phyloP scores from a whole-genome alignment of 805 yeast species.

The Dipodascus geniculatus region DNA sequence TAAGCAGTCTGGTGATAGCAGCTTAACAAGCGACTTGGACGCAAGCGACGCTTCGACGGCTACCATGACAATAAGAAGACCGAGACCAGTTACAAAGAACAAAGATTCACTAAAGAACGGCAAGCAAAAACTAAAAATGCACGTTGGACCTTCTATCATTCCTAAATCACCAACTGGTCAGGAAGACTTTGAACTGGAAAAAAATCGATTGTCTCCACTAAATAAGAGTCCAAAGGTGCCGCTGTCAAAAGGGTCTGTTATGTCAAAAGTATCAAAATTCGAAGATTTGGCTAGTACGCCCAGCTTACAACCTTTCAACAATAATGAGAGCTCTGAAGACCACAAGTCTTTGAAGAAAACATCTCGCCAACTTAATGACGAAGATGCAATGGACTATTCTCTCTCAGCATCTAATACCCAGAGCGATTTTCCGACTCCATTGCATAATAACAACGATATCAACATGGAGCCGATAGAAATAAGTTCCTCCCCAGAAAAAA shows the following conservation, averaged over 20 bases:
- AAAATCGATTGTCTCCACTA: background rate
- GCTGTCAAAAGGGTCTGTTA: background rate
- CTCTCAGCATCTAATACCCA: background rate
- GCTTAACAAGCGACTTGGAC: background rate
- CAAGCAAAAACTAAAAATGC: background rate
- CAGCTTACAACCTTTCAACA: background rate
- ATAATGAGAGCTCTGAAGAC: background rate
- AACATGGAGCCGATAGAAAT: background rate
- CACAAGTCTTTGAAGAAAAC: background rate
- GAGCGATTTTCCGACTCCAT: background rate
- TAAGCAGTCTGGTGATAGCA: background rate
- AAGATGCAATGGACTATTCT: background rate
- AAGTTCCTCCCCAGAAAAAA: background rate
- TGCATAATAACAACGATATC: background rate
- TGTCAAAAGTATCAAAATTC: background rate
- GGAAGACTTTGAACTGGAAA: background rate
- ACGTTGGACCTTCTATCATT: background rate
- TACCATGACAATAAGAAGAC: background rate
- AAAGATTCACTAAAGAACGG: background rate
- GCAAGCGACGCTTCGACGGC: background rate
- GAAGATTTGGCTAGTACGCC: background rate
- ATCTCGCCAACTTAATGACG: background rate
- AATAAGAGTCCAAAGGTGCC: background rate
- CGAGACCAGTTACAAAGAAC: background rate
- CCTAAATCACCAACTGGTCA: background rate